Conservation (phyloP, 2,329 filamentous ascomycete species). For the Ampelomyces quisqualis region DNA sequence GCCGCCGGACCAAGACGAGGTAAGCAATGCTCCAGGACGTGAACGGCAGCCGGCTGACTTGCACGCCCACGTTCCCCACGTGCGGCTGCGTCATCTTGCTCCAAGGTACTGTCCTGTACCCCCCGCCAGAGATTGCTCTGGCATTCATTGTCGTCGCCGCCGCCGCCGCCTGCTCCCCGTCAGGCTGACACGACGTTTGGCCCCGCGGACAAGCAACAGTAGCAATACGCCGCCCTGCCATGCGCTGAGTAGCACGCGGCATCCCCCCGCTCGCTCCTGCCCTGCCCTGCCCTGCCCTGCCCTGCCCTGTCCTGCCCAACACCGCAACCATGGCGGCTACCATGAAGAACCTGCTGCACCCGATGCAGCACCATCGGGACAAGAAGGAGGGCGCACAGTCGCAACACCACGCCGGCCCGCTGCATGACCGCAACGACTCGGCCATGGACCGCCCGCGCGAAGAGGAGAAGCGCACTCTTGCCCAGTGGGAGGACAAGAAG, state of each 20-base stretch:
- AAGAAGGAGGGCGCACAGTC: slow-evolving; percentile 23
- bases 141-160: slow-evolving; percentile 7
- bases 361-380: slow-evolving; percentile 34
- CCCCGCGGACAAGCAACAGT: slow-evolving; percentile 1
- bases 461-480: slow-evolving; percentile 50
- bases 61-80: slow-evolving; percentile 21
- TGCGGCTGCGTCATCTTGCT: slow-evolving; percentile 29
- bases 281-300: slow-evolving; percentile 8
- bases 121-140: slow-evolving; percentile 25
- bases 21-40: neutral
- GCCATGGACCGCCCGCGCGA: slow-evolving; percentile 46
- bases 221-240: slow-evolving; percentile 13
- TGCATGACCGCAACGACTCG: slow-evolving; percentile 39
- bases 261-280: slow-evolving; percentile 12
- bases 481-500: slow-evolving; percentile 51
- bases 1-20: too few species aligned
- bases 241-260: slow-evolving; percentile 13
- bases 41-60: neutral
- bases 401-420: slow-evolving; percentile 22
- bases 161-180: slow-evolving; percentile 20
- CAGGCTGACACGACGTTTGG: slow-evolving; percentile 18
- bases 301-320: slow-evolving; percentile 10
- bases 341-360: slow-evolving; percentile 42
- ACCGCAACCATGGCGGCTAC: slow-evolving; percentile 39
- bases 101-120: too few species aligned